Evolutionary conservation across 768 basidiomycete genomes (phyloP), one percentile per base, ranked within the genome.

Genomic region (Gloeostereum incarnatum): DNA sequence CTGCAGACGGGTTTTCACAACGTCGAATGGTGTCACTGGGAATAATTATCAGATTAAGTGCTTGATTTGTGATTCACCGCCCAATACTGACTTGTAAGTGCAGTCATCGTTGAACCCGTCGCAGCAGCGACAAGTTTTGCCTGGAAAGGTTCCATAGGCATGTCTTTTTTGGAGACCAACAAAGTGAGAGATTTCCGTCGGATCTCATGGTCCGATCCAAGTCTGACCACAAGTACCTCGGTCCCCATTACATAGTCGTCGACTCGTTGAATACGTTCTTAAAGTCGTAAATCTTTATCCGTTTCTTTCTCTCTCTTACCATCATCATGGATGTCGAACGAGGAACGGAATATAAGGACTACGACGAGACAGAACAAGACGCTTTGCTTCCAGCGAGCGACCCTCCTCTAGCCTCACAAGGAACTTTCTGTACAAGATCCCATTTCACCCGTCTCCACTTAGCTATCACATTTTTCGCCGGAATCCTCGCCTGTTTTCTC

Each of bases 21-120:
- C 91, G 60, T 99, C 96, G 57, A 99, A 99, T 3, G 96, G 96
- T 2, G 94, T 98, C 96, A 99, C 94, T 98, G 55, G 7, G 41
- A 41, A 22, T 22, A 38, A 29, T n/a, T 25, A 47, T n/a, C n/a
- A n/a, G n/a, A n/a, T n/a, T n/a, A n/a, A n/a, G n/a, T n/a, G n/a
- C n/a, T n/a, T n/a, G n/a, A n/a, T n/a, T n/a, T n/a, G n/a, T n/a
- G n/a, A n/a, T n/a, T n/a, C n/a, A n/a, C n/a, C n/a, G n/a, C n/a
- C 36, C 20, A 13, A 7, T 4, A 61, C 77, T 26, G 53, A 86
- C 88, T 91, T 5, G 88, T 88, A 25, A 91, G 60, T 3, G 85
- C 84, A 9, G 88, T 91, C 60, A 90, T 52, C 21, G 80, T 78
- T 10, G 88, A 81, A 36, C 88, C 88, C 31, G 76, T 73, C 24